Evolutionary conservation across 1,284 basidiomycete species (phyloP).

Genomic region (Heliocybe sulcata): DNA sequence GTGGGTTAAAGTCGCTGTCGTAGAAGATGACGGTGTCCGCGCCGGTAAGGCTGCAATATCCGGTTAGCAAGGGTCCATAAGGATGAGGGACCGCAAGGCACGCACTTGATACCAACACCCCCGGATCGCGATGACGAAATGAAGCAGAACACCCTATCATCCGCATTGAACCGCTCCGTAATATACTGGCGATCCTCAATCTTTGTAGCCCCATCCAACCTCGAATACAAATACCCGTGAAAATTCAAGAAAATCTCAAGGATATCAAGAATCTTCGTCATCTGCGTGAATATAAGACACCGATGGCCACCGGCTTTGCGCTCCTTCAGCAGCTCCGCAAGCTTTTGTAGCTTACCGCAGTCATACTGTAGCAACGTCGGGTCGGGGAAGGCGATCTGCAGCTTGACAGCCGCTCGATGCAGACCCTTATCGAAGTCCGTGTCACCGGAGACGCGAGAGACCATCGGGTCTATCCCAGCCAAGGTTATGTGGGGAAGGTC

Average conservation of each 20-base stretch:
- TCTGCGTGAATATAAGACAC: slow-evolving; percentile 94
- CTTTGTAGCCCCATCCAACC: slow-evolving; percentile 91
- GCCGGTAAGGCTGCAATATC: slow-evolving; percentile 70
- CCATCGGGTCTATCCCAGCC: slow-evolving; percentile 29
- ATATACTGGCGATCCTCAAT: slow-evolving; percentile 95
- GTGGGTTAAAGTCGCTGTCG: slow-evolving; percentile 96
- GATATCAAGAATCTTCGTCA: slow-evolving; percentile 94
- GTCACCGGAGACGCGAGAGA: slow-evolving; percentile 21
- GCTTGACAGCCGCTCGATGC: slow-evolving; percentile 71
- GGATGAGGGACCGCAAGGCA: slow-evolving; percentile 7
- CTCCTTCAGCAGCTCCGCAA: slow-evolving; percentile 74
- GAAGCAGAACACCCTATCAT: slow-evolving; percentile 87
- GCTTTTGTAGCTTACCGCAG: slow-evolving; percentile 90
- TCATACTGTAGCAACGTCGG: slow-evolving; percentile 90
- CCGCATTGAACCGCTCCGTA: slow-evolving; percentile 95
- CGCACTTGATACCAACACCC: slow-evolving; percentile 93
- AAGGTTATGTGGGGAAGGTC: slow-evolving; percentile 67
- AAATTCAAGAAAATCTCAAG: slow-evolving; percentile 91
- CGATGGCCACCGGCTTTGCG: slow-evolving; percentile 87
- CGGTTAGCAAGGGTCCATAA: neutral
- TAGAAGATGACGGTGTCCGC: slow-evolving; percentile 97
- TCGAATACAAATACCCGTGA: slow-evolving; percentile 90
- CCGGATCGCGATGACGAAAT: slow-evolving; percentile 92
- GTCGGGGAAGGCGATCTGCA: slow-evolving; percentile 94
- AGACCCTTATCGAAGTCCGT: slow-evolving; percentile 59